Evolutionary conservation across 202 grass and related monocot species (phyloP).

Genomic region (Brachypodium distachyon): DNA sequence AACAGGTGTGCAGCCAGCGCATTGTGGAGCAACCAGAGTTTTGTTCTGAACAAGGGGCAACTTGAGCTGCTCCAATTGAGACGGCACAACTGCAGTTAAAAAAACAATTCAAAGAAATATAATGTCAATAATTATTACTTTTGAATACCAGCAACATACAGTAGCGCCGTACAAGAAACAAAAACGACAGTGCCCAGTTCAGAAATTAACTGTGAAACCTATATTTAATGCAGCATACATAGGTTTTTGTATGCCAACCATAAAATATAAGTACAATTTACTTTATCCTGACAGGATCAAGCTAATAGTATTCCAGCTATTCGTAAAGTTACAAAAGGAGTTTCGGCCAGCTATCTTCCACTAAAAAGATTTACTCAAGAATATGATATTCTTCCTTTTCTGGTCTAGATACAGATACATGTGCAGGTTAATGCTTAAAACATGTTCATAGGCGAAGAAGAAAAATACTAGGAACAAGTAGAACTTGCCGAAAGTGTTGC

Average conservation of each 20-base stretch:
- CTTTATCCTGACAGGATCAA: not conserved
- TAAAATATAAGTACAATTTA: not conserved
- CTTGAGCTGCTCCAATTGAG: constrained; percentile 73
- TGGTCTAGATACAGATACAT: not conserved
- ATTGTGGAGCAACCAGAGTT: constrained; percentile 31
- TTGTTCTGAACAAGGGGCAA: constrained; percentile 48
- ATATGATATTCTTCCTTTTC: not conserved
- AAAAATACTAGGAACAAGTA: not conserved
- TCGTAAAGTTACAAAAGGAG: not conserved
- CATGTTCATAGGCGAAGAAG: not conserved
- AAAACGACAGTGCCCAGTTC: not conserved
- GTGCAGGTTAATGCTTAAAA: not conserved
- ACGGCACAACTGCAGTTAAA: constrained; percentile 50
- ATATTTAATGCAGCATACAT: not conserved
- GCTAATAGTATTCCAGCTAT: not conserved
- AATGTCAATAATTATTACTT: not conserved
- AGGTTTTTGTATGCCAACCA: not conserved
- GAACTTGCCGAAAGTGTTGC: not conserved
- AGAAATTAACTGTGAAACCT: not conserved
- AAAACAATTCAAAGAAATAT: not conserved
- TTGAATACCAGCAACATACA: not conserved
- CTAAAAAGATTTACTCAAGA: not conserved
- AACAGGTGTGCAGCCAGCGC: constrained; percentile 33
- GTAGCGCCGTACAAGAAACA: not conserved
- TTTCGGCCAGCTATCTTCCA: not conserved